Evolutionary conservation across 1,284 basidiomycete genomes (phyloP), one percentile per base, ranked within the genome.

Genomic region (Ustilago hordei): DNA sequence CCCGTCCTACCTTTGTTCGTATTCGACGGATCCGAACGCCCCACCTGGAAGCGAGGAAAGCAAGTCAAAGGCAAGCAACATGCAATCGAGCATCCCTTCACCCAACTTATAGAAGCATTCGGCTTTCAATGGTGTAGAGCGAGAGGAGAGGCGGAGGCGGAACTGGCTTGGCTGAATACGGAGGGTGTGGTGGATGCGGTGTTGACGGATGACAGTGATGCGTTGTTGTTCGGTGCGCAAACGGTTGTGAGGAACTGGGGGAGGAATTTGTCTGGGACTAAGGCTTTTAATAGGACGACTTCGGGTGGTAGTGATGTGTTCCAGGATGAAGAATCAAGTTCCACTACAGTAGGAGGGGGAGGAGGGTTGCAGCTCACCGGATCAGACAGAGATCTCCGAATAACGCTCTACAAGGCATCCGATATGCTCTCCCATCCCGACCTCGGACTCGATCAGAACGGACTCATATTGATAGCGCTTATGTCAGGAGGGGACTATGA

Each of bases 131-230:
- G 69, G 50, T 32, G 55, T 28, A 70, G 93, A 90, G 96, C 96
- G 6, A 93, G 93, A 0, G 96, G 94, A 12, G 96, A 98, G 86
- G 96, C 96, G 0, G 96, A 99, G 86, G 96, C 96, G 0, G 96
- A 99, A 83, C 89, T 99, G 0, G 96, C 96, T 0, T 92, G 92
- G 70, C 88, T 98, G 74, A 95, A 94, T 80, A 87, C 88, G 4
- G 90, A 91, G 38, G 94, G 93, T 0, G 86, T 92, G 62, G 92
- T 98, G 60, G 96, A 99, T 83, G 94, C 91, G 0, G 90, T 98
- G 11, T 88, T 97, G 41, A 94, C 95, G 0, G 95, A 98, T 86
- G 96, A 98, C 79, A 93, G 94, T 0, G 96, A 98, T 81, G 94
- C 91, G 34, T 91, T 98, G 77, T 86, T 98, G 2, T 98, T 98